These are phyloP conservation scores for Sphaerostilbella broomeana DNA, from an alignment of 2,329 filamentous ascomycete genomes.

Conservation along the genomic window DNA sequence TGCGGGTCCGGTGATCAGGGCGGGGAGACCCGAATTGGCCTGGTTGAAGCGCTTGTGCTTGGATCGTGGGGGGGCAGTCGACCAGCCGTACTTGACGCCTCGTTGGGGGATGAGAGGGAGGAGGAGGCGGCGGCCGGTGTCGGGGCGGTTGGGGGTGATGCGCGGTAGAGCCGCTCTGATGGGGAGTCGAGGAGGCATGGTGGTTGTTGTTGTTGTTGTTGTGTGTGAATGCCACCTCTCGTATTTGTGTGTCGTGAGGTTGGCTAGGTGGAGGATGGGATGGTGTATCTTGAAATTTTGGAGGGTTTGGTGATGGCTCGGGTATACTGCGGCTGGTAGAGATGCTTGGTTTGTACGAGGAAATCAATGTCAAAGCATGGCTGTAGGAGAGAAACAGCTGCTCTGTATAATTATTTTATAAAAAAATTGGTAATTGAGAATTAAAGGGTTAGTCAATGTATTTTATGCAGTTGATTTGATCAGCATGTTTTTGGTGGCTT, in stretches of 20 bases:
- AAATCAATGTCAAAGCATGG: too few relatives aligned
- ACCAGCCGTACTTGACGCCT: slow-evolving; percentile 56
- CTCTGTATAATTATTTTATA: too few relatives aligned
- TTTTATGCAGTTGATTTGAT: too few relatives aligned
- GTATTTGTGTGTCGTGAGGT: neutral
- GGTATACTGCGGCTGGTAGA: slow-evolving; percentile 15
- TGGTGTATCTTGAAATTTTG: slow-evolving; percentile 15
- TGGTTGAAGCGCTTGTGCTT: slow-evolving; percentile 58
- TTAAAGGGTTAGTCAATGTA: too few relatives aligned
- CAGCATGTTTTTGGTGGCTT: too few relatives aligned
- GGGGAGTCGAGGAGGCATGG: slow-evolving; percentile 41
- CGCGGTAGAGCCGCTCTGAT: slow-evolving; percentile 37
- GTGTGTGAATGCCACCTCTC: too few relatives aligned
- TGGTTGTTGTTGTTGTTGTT: too few relatives aligned
- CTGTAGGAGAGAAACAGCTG: too few relatives aligned
- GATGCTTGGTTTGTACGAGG: too few relatives aligned
- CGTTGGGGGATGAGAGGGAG: slow-evolving; percentile 41
- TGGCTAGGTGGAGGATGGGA: neutral
- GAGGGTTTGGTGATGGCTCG: slow-evolving; percentile 10
- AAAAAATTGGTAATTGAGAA: too few relatives aligned
- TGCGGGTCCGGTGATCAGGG: slow-evolving; percentile 50
- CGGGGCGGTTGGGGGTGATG: slow-evolving; percentile 25
- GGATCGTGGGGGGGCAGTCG: slow-evolving; percentile 44
- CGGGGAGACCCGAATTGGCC: slow-evolving; percentile 47
- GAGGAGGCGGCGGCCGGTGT: slow-evolving; percentile 32